A percentile compares a stretch with the other conserved stretches of the same genome.
These are phyloP conservation scores for Xylaria polymorpha DNA, from an alignment of 2,329 filamentous ascomycete genomes.

Conservation along the genomic window DNA sequence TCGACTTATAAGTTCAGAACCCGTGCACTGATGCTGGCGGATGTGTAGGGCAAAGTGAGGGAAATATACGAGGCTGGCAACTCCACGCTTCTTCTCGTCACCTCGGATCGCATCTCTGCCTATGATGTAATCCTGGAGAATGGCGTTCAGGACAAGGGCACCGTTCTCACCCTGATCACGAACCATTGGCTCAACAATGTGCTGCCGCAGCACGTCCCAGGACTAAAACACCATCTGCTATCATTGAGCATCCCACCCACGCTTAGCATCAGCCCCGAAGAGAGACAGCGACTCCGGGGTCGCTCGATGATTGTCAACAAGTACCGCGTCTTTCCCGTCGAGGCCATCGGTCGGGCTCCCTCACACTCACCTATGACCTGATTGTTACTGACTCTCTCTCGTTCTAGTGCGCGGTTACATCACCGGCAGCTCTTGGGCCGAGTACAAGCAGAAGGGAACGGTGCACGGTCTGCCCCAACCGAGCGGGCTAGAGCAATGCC, in stretches of 20 bases:
- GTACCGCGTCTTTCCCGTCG: conserved; percentile 79
- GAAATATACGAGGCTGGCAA: conserved; percentile 81
- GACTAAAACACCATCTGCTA: conserved; percentile 65
- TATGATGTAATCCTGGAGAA: conserved; percentile 80
- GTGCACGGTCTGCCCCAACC: conserved; percentile 81
- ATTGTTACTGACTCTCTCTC: conserved; percentile 11
- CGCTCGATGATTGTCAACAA: conserved; percentile 83
- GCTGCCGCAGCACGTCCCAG: conserved; percentile 58
- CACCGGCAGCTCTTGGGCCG: conserved; percentile 84
- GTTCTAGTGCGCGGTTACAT: conserved; percentile 80
- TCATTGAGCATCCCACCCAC: conserved; percentile 47
- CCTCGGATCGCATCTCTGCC: conserved; percentile 91
- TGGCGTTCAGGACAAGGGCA: conserved; percentile 65
- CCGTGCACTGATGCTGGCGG: conserved; percentile 7
- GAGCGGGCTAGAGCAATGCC: conserved; percentile 74
- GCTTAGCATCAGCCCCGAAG: conserved; percentile 51
- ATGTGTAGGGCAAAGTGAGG: conserved; percentile 72
- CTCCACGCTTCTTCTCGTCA: conserved; percentile 81
- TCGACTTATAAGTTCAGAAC: background rate
- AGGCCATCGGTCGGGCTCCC: conserved; percentile 70
- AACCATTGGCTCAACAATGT: conserved; percentile 66
- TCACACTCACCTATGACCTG: background rate
- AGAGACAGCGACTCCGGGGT: conserved; percentile 66
- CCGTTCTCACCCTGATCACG: conserved; percentile 59
- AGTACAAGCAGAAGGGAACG: conserved; percentile 77